Evolutionary conservation across 371 early-diverging fungal genomes (phyloP).

Genomic region (Actinomucor elegans): DNA sequence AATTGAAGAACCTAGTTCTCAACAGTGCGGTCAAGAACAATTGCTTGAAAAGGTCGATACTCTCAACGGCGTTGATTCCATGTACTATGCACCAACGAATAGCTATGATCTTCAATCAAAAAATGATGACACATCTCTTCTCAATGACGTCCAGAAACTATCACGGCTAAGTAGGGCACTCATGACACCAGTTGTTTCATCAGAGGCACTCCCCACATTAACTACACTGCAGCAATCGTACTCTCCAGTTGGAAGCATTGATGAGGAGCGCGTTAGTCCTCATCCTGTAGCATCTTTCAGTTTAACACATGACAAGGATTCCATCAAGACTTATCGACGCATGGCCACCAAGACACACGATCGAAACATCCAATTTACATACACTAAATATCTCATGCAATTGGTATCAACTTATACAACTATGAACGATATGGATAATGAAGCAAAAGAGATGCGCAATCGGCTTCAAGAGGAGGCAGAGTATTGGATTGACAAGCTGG

Average conservation of each 20-base stretch:
- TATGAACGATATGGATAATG: not conserved
- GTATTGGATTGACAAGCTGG: slow-evolving; percentile 71
- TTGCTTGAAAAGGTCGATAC: slow-evolving; percentile 4
- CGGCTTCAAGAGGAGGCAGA: slow-evolving; percentile 52
- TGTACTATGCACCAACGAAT: not conserved
- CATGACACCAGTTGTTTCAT: slow-evolving; percentile 10
- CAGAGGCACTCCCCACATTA: not conserved
- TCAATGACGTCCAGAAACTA: slow-evolving; percentile 9
- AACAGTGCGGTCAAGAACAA: too few species aligned
- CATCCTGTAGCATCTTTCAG: slow-evolving; percentile 41
- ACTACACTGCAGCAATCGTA: not conserved
- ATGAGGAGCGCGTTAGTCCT: not conserved
- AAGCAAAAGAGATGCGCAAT: slow-evolving; percentile 4
- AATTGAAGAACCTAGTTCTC: too few species aligned
- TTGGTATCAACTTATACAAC: slow-evolving; percentile 23
- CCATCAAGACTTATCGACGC: slow-evolving; percentile 63
- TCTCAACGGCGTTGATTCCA: not conserved
- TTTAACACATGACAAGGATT: slow-evolving; percentile 49
- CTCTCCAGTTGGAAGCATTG: not conserved
- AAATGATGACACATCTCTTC: not conserved
- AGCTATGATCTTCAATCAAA: too few species aligned
- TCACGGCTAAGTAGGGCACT: slow-evolving; percentile 3
- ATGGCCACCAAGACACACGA: slow-evolving; percentile 72
- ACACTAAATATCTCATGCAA: slow-evolving; percentile 64
- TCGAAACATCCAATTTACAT: slow-evolving; percentile 62